Evolutionary conservation across 2,329 filamentous ascomycete genomes (phyloP).

Genomic region (Pestalotiopsis sp.): DNA sequence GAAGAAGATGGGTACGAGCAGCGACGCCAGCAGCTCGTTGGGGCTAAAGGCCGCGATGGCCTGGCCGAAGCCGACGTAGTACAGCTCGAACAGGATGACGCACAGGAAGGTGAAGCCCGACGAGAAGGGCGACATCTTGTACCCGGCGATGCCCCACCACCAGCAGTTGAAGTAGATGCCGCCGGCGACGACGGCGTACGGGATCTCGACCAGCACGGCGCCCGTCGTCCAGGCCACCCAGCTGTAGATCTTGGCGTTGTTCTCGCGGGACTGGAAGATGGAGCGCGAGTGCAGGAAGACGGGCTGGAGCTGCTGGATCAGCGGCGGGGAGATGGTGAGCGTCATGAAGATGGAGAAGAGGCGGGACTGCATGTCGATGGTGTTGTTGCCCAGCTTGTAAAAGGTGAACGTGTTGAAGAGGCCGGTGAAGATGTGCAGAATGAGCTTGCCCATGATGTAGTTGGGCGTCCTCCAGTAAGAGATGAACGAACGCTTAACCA

Average conservation of each 20-base stretch:
- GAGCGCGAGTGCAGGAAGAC: conserved; percentile 67
- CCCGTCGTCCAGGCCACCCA: conserved; percentile 73
- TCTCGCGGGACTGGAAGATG: conserved; percentile 73
- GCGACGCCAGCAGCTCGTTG: conserved; percentile 67
- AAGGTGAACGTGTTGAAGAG: conserved; percentile 78
- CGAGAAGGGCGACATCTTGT: conserved; percentile 53
- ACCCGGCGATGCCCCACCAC: conserved; percentile 57
- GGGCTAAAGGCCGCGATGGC: conserved; percentile 67
- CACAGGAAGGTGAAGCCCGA: conserved; percentile 66
- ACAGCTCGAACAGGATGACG: conserved; percentile 54
- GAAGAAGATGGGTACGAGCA: conserved; percentile 71
- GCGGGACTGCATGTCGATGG: conserved; percentile 68
- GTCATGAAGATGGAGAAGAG: conserved; percentile 80
- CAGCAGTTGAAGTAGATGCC: conserved; percentile 67
- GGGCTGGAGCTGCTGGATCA: conserved; percentile 79
- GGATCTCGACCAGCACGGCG: conserved; percentile 69
- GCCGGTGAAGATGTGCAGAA: conserved; percentile 69
- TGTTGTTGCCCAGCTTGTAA: conserved; percentile 55
- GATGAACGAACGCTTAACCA: conserved; percentile 71
- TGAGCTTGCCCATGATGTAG: conserved; percentile 78
- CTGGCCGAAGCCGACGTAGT: conserved; percentile 27
- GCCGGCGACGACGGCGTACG: conserved; percentile 68
- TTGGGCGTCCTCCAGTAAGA: conserved; percentile 78
- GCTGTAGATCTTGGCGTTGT: conserved; percentile 78
- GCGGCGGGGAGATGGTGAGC: conserved; percentile 71